phyloP scores from a whole-genome alignment of 2,329 filamentous ascomycete species.

The Lanzia echinophila region DNA sequence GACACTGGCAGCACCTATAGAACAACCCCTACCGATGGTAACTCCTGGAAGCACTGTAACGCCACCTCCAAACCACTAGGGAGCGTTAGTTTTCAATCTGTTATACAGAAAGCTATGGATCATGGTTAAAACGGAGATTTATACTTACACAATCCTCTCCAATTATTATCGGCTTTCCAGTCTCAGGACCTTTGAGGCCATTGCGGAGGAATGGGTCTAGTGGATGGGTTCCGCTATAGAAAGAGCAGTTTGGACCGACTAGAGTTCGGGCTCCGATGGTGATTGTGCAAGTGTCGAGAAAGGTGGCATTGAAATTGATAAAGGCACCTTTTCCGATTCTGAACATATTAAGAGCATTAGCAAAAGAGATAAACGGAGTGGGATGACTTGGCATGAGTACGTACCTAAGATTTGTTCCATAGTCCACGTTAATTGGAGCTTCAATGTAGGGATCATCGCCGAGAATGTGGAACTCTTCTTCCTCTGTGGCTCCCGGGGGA shows the following conservation, averaged over 20 bases:
- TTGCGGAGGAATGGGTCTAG: constrained; percentile 68
- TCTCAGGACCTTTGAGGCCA: constrained; percentile 68
- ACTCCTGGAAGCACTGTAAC: constrained; percentile 68
- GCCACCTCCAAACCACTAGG: constrained; percentile 64
- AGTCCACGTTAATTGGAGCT: constrained; percentile 64
- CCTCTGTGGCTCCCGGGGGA: constrained; percentile 45
- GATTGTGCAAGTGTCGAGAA: constrained; percentile 71
- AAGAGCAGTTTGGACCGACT: constrained; percentile 69
- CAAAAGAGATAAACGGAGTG: neutral
- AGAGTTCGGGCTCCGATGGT: constrained; percentile 71
- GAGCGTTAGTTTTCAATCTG: neutral
- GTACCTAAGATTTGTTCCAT: constrained; percentile 65
- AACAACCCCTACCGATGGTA: constrained; percentile 66
- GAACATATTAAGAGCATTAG: constrained; percentile 7
- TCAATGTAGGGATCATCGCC: constrained; percentile 63
- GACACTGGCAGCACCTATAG: constrained; percentile 74
- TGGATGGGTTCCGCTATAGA: constrained; percentile 72
- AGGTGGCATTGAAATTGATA: constrained; percentile 68
- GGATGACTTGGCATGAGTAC: constrained; percentile 10
- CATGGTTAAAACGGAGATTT: neutral
- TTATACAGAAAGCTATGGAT: neutral
- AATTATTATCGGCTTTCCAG: constrained; percentile 65
- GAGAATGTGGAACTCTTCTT: constrained; percentile 60
- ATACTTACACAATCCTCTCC: constrained; percentile 59
- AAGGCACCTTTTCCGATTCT: constrained; percentile 64